Base-by-base conservation (phyloP, 352 stramenopile species). In the Pythium pectinolyticum region DNA sequence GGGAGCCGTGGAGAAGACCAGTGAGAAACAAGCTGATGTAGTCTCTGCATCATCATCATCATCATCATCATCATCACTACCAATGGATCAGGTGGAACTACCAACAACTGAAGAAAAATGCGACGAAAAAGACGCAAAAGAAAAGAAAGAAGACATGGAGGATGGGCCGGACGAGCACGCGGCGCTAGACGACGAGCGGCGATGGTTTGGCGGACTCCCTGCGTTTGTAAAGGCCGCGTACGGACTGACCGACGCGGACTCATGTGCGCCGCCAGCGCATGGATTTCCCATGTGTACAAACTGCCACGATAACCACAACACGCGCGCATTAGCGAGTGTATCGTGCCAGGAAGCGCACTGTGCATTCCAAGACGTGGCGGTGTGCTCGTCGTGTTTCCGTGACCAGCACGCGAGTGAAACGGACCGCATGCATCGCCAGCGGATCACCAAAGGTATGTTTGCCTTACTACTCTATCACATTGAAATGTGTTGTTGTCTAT, bases 361-460 rank as follows among this genome's bases (percentile, higher is more conserved):
- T 32, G 43, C 41, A 4, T 54, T 60, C 10, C 39, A 40, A 25
- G 46, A 54, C 19, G 22, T 30, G 19, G 1, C 43, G 1, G 17
- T 61, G 28, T 72, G 65, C 15, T 49, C 52, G 11, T 25, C 30
- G 28, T 72, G 65, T 24, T 72, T 67, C 20, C 5, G 12, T 10
- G 19, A 25, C 5, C 27, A 55, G 27, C 64, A 71, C 24, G 20
- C 1, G 10, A 48, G 40, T 10, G 19, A 28, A 7, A n/a, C 6
- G 4, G 57, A 54, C 7, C 24, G 27, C 19, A 2, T 17, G 8
- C 64, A 71, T 47, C 35, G 52, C 39, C 51, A 60, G 27, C 24
- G 19, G 2, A 17, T 70, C 12, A 61, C 41, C 11, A 65, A 61
- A 62, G 63, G 63, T 70, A n/a, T 8, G 63, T 45, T 25, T 17